Conservation (phyloP, 352 stramenopile genomes). For the Globisporangium abappressorium region DNA sequence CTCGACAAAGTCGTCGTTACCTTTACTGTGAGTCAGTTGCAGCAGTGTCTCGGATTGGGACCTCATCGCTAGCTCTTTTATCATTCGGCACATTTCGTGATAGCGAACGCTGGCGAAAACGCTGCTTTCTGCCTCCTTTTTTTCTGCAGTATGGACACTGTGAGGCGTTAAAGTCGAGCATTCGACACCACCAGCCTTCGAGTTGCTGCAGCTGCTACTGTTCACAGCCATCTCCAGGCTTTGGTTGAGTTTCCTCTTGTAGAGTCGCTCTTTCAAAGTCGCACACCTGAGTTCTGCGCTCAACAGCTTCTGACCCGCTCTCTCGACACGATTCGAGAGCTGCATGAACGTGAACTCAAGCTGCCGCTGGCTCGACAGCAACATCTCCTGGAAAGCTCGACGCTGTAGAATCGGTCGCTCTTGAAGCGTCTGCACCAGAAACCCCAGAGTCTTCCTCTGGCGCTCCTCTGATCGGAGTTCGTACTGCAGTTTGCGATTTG, state of each 20-base stretch:
- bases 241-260: not conserved
- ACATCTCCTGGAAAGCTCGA: slow-evolving; percentile 40
- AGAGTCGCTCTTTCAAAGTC: not conserved
- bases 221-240: not conserved
- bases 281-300: slow-evolving; percentile 12
- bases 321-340: slow-evolving; percentile 19
- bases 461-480: slow-evolving; percentile 18
- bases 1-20: not conserved
- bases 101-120: not conserved
- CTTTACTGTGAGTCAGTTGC: not conserved
- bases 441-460: slow-evolving; percentile 18
- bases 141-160: not conserved
- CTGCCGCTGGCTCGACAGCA: slow-evolving; percentile 30
- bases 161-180: not conserved
- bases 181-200: not conserved
- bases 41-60: not conserved
- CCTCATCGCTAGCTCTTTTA: not conserved
- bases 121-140: not conserved
- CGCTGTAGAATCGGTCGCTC: slow-evolving; percentile 37
- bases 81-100: slow-evolving; percentile 1
- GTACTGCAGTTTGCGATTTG: slow-evolving; percentile 11
- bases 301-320: not conserved
- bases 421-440: slow-evolving; percentile 44
- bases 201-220: not conserved
- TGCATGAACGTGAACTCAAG: slow-evolving; percentile 27